Base-by-base conservation (phyloP, 1,284 basidiomycete genomes). In the Ceratobasidium sp. region DNA sequence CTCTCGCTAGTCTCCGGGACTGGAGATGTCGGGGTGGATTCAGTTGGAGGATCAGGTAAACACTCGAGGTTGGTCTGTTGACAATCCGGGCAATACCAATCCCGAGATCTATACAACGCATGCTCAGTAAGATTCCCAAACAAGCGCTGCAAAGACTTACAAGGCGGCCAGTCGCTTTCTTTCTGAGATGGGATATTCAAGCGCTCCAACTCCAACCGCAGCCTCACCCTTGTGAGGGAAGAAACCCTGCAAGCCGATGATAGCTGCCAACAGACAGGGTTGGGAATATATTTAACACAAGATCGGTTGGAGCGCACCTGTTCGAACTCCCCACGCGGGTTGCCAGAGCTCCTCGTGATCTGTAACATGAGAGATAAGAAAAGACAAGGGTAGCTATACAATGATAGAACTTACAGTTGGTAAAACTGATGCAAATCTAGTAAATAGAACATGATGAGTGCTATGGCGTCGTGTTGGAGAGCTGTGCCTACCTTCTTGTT, bases 311-410 rank as follows among this genome's bases (percentile, higher is more conserved):
- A 56, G 86, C 85, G 67, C 79, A 91, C 95, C 95, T 78, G 97
- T 98, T 78, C 97, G 90, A 38, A 99, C 94, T 77, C 97, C 97
- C 97, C 97, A 99, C 15, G 97, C 96, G 44, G 97, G 97, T 85
- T 98, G 96, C 97, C 97, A 99, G 59, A 94, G 87, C 82, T 96
- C 94, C 85, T 95, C 93, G 80, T 95, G 93, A 86, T 94, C 93
- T 94, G 82, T 62, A 76, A 67, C 78, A 52, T 38, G 61, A 33
- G 70, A 59, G 48, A 64, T 67, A 54, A 77, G 64, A 17, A 0
- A n/a, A 28, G 81, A 82, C 84, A 84, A 28, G 84, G 83, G 78
- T 85, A 84, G 77, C 85, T 26, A 28, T 17, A 54, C 42, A 69
- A 44, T 38, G 68, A 26, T 52, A 23, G 65, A 56, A 88, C 90